Conservation (phyloP, 169 alveolate genomes). For the Sarcocystis neurona region DNA sequence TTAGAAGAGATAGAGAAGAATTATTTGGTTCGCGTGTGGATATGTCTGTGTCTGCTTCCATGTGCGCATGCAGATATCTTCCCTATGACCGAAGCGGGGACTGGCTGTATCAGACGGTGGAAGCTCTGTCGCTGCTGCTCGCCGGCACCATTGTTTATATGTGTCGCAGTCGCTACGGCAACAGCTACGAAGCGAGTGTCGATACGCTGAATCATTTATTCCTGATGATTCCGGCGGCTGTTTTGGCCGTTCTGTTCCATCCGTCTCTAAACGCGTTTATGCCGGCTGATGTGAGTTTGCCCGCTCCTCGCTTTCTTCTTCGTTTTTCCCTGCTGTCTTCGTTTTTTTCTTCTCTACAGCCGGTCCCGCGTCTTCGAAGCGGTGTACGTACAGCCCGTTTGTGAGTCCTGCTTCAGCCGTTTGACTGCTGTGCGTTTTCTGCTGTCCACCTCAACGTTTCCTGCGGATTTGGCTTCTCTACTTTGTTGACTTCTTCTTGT, state of each 20-base stretch:
- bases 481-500: too few species aligned
- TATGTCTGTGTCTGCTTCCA: not conserved
- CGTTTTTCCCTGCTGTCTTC: too few species aligned
- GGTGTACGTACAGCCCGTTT: not conserved
- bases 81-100: constrained; percentile 94
- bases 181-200: constrained; percentile 80
- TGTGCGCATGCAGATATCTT: constrained; percentile 72
- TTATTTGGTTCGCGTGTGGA: not conserved
- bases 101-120: constrained; percentile 91
- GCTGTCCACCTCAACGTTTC: too few species aligned
- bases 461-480: too few species aligned
- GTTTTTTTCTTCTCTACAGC: not conserved
- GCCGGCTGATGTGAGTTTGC: constrained; percentile 81
- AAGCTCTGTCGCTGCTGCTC: constrained; percentile 80
- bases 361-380: not conserved
- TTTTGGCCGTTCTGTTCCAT: constrained; percentile 87
- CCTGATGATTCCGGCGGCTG: constrained; percentile 80
- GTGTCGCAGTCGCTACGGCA: constrained; percentile 79
- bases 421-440: too few species aligned
- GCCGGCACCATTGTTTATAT: constrained; percentile 83
- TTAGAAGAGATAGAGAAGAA: too few species aligned
- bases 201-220: constrained; percentile 82
- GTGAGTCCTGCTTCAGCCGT: not conserved
- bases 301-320: too few species aligned
- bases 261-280: constrained; percentile 89